Conservation (phyloP, 805 yeast genomes). For the Myxozyma melibiosi region DNA sequence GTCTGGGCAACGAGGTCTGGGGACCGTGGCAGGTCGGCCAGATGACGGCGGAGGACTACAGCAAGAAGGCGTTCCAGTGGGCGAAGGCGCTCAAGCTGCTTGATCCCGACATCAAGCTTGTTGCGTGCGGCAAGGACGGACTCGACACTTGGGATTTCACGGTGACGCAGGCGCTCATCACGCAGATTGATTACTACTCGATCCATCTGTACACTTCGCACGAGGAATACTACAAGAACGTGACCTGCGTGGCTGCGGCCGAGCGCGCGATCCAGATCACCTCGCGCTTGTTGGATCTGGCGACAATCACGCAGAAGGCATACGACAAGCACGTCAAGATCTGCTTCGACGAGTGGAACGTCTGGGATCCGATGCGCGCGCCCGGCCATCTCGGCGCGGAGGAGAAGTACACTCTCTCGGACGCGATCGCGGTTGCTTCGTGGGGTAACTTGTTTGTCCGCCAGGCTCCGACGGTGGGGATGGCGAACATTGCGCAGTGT, state of each 20-base stretch:
- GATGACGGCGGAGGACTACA: slow-evolving; percentile 40
- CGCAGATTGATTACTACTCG: slow-evolving; percentile 40
- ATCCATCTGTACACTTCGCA: slow-evolving; percentile 42
- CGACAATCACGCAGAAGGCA: slow-evolving; percentile 35
- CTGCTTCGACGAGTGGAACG: slow-evolving; percentile 46
- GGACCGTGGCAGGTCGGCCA: slow-evolving; percentile 47
- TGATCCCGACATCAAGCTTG: slow-evolving; percentile 39
- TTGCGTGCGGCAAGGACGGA: slow-evolving; percentile 44
- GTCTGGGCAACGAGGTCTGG: no score
- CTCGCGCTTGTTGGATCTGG: slow-evolving; percentile 39
- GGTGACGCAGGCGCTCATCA: slow-evolving; percentile 38
- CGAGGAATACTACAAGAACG: slow-evolving; percentile 39
- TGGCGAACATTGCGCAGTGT: slow-evolving; percentile 40
- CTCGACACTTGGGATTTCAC: slow-evolving; percentile 41
- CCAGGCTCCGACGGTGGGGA: slow-evolving; percentile 41
- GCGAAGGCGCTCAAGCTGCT: slow-evolving; percentile 43
- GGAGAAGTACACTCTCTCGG: slow-evolving; percentile 40
- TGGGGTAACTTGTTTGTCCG: slow-evolving; percentile 45
- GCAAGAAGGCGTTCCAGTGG: slow-evolving; percentile 42
- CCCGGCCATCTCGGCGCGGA: slow-evolving; percentile 42
- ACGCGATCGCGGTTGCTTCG: slow-evolving; percentile 44
- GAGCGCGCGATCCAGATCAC: slow-evolving; percentile 42
- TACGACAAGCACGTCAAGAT: slow-evolving; percentile 36
- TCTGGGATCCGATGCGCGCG: slow-evolving; percentile 44
- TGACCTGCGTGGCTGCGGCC: slow-evolving; percentile 42